Base-by-base conservation (phyloP, 2,329 filamentous ascomycete genomes). In the Plenodomus biglobosus region DNA sequence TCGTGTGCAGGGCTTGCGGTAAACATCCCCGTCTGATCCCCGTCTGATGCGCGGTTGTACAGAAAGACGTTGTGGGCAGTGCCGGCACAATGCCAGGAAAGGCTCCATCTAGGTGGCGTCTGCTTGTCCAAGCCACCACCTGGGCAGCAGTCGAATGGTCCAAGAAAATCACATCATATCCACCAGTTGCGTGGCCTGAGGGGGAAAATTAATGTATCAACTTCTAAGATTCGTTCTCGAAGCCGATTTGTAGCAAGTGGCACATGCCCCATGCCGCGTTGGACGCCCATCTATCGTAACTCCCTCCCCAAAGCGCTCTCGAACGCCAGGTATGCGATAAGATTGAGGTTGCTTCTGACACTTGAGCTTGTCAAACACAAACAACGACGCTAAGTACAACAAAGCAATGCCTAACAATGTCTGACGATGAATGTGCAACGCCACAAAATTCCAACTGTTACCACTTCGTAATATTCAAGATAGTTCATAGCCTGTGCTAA, bases 11-110 rank as follows among this genome's bases (percentile, higher is more conserved):
- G 52, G 50, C 52, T 44, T 53, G 38, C 46, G 52, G 47, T 43
- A 59, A 27, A 52, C 51, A 52, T 59, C 50, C 52, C 52, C 50
- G 48, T 49, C 32, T 39, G 39, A 49, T 46, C 42, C 43, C 48
- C 39, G 48, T 46, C 42, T 50, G 38, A 54, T 42, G 42, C 53
- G 55, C 52, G 53, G 49, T 53, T 50, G 52, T 46, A 49, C 55
- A 44, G 42, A 44, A 60, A 63, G 50, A 58, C 55, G 54, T 56
- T 58, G 44, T 53, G 52, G 52, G 52, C 48, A 50, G 40, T 59
- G 53, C 61, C 50, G 44, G 56, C 46, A 22, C 41, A 47, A 41
- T 40, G 20, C 40, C 41, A n/a, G 52, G 38, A 42, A 54, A 38
- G 45, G 42, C 45, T 45, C 43, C 38, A 46, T 41, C 44, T 44